Percentiles rank a stretch among this genome's conserved stretches.
phyloP scores from a whole-genome alignment of 176 grass and related monocot species.

The Cenchrus purpureus region DNA sequence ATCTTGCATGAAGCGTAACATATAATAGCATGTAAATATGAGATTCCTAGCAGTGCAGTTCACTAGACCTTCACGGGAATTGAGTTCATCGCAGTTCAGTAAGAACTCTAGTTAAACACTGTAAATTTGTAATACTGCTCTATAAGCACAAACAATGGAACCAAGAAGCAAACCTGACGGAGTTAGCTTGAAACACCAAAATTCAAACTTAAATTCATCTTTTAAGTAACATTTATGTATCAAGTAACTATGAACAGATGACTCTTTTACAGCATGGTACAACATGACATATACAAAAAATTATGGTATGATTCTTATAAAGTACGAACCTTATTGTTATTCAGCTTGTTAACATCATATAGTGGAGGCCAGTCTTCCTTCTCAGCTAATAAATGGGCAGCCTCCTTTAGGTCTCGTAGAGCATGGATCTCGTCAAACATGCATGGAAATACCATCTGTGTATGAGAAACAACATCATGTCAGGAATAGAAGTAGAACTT shows the following conservation, averaged over 20 bases:
- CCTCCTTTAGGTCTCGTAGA: slow-evolving; percentile 68
- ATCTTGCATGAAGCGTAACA: background rate
- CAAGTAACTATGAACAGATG: background rate
- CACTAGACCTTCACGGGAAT: background rate
- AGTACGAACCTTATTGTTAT: slow-evolving; percentile 76
- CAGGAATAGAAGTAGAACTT: background rate
- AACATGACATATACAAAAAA: background rate
- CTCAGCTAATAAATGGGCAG: slow-evolving; percentile 75
- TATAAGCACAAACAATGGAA: background rate
- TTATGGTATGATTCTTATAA: background rate
- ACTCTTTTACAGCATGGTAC: background rate
- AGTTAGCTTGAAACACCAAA: background rate
- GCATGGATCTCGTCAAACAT: slow-evolving; percentile 88
- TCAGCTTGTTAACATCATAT: slow-evolving; percentile 68
- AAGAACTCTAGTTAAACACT: background rate
- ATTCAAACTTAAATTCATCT: background rate
- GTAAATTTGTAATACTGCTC: background rate
- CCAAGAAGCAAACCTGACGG: background rate
- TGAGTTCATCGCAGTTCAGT: background rate
- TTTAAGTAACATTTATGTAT: background rate
- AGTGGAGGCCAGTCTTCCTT: slow-evolving; percentile 78
- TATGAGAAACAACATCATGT: background rate
- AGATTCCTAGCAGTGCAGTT: background rate
- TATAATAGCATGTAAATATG: background rate
- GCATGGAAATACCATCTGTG: slow-evolving; percentile 83